Percentiles rank a stretch among this genome's conserved stretches.
Conservation (phyloP, 345 rosid genomes). For the Rhizophora mangle region DNA sequence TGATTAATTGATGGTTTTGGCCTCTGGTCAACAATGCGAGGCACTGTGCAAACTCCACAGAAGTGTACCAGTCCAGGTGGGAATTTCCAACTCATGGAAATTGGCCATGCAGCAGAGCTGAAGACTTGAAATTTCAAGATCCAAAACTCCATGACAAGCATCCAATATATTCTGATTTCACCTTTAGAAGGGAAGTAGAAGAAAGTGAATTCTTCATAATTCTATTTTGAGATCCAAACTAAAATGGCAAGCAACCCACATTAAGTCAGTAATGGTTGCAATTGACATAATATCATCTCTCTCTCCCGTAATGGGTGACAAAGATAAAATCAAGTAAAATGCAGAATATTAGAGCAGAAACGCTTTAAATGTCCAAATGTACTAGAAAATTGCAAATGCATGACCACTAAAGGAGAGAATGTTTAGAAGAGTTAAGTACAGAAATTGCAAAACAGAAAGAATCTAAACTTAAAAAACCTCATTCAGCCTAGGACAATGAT, state of each 20-base stretch:
- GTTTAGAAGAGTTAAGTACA: no score
- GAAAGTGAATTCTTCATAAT: background rate
- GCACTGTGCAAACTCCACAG: background rate
- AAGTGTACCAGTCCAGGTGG: conserved; percentile 2
- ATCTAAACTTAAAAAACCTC: no score
- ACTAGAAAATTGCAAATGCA: no score
- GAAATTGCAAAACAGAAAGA: no score
- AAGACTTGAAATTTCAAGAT: background rate
- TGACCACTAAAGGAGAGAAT: no score
- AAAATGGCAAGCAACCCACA: background rate
- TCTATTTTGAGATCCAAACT: background rate
- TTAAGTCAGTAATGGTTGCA: background rate
- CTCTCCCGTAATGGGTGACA: background rate
- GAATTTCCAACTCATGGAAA: conserved; percentile 13
- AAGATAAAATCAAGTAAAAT: background rate
- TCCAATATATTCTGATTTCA: conserved; percentile 21
- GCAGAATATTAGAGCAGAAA: no score
- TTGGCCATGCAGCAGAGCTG: conserved; percentile 17
- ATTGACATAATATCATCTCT: background rate
- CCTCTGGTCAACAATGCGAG: conserved; percentile 1
- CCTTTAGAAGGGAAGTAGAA: background rate
- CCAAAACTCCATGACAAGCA: conserved; percentile 5
- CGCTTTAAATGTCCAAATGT: no score
- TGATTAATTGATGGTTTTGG: background rate
- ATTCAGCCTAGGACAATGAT: background rate